Evolutionary conservation across 805 yeast species (phyloP), one percentile per base, ranked within the genome.

Genomic region (Huiozyma naganishii): DNA sequence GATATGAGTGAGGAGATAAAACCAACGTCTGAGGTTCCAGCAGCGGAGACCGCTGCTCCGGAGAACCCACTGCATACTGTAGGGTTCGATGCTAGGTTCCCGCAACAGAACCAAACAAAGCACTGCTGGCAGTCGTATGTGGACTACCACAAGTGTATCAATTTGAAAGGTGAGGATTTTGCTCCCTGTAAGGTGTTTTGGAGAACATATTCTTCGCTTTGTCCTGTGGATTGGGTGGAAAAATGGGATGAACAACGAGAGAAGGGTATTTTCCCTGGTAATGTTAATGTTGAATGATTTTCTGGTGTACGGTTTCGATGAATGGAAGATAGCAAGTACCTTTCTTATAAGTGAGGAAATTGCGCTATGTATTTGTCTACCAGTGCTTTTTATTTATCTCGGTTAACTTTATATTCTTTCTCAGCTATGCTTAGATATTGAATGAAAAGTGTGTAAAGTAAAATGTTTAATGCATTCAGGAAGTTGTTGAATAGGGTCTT

Each of bases 71-170:
- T 77, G 54, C 75, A 70, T 57, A 79, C 83, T 46, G 80, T 78
- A 61, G 83, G 83, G 49, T 83, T 83, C 72, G 95, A 85, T 68
- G 83, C 95, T 61, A 82, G 96, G 69, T 89, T 89, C 80, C 97
- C 98, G 55, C 79, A 87, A 75, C 89, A 80, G 69, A 90, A 90
- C 80, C 98, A 90, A 72, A 86, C 97, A 61, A 88, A 83, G 73
- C 96, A 90, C 76, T 92, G 97, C 76, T 94, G 90, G 80, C 97
- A 90, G 74, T 77, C 90, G 57, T 92, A 90, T 73, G 87, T 92
- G 61, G 98, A 92, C 71, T 92, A 90, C 80, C 92, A 84, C 82
- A 89, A 88, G 70, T 92, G 98, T 75, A 79, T 92, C 65, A 83
- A 80, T 61, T 87, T 89, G 54, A 90, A 90, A 73, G 98, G 98